Percentiles rank a stretch among this genome's conserved stretches.
phyloP scores from a whole-genome alignment of 768 basidiomycete species.

The Rhizopogon roseolus region DNA sequence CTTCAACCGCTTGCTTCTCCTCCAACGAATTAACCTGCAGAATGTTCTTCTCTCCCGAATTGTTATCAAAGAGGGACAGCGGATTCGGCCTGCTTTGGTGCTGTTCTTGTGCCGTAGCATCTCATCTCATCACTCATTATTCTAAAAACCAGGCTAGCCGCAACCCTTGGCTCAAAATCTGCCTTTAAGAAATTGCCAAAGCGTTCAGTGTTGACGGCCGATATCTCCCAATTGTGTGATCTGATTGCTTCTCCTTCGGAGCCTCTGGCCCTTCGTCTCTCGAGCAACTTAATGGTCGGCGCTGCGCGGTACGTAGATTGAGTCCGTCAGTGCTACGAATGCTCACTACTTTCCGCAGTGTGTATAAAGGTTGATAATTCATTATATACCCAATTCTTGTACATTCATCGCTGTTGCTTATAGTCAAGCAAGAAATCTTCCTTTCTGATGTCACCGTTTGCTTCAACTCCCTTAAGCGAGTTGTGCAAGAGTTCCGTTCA shows the following conservation, averaged over 20 bases:
- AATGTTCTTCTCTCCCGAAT: slow-evolving; percentile 88
- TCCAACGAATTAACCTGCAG: neutral
- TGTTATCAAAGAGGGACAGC: slow-evolving; percentile 77
- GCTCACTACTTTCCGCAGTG: slow-evolving; percentile 22
- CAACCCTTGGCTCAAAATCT: slow-evolving; percentile 86
- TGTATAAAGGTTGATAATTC: slow-evolving; percentile 41
- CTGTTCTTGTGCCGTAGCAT: neutral
- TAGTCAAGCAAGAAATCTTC: slow-evolving; percentile 85
- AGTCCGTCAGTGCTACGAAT: neutral
- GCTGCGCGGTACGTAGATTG: slow-evolving; percentile 64
- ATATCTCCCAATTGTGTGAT: slow-evolving; percentile 76
- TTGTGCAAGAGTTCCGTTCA: slow-evolving; percentile 61
- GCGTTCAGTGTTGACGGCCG: slow-evolving; percentile 78
- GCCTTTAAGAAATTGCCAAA: slow-evolving; percentile 79
- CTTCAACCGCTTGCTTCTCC: neutral
- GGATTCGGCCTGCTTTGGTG: slow-evolving; percentile 90
- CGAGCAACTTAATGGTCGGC: slow-evolving; percentile 86
- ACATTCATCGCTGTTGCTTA: slow-evolving; percentile 1
- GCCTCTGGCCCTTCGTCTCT: slow-evolving; percentile 80
- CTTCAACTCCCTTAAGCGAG: slow-evolving; percentile 73
- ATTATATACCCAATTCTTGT: neutral
- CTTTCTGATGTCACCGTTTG: slow-evolving; percentile 76
- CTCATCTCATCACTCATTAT: neutral
- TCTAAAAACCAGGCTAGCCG: slow-evolving; percentile 67
- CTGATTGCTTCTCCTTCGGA: slow-evolving; percentile 81